Conservation (phyloP, 352 stramenopile species). For the Detonula confervacea region DNA sequence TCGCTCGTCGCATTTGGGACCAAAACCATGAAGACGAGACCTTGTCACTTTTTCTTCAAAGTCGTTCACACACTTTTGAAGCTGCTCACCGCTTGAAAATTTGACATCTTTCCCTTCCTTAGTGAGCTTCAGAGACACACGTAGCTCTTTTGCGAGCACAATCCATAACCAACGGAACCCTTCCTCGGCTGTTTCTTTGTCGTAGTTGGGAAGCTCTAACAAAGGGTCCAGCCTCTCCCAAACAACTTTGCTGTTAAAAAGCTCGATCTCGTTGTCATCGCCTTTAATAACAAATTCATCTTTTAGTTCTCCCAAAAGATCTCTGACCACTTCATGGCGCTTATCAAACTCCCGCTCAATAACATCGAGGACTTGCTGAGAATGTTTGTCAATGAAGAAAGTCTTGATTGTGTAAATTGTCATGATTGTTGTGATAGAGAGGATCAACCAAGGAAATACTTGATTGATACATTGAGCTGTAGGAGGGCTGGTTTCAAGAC, state of each 20-base stretch:
- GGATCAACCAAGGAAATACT: not conserved
- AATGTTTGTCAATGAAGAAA: not conserved
- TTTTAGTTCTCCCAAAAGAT: not conserved
- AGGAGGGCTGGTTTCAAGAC: not conserved
- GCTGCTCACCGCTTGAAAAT: not conserved
- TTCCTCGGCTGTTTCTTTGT: not conserved
- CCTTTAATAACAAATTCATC: not conserved
- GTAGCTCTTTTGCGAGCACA: not conserved
- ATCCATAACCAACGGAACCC: not conserved
- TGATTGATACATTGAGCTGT: not conserved
- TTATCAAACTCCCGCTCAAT: not conserved
- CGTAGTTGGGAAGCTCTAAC: not conserved
- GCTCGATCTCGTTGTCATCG: not conserved
- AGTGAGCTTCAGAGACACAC: not conserved
- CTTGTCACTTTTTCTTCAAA: too few species aligned
- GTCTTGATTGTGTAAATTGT: not conserved
- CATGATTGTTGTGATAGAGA: not conserved
- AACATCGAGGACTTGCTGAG: not conserved
- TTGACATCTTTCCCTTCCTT: not conserved
- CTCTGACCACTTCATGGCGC: not conserved
- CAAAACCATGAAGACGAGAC: too few species aligned
- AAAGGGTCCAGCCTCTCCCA: not conserved
- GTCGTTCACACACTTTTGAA: not conserved
- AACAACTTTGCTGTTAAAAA: not conserved
- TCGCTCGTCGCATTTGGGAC: too few species aligned